Evolutionary conservation across 192 early-diverging fungal species (phyloP), one percentile per base, ranked within the genome.

Genomic region (Dissophora ornata): DNA sequence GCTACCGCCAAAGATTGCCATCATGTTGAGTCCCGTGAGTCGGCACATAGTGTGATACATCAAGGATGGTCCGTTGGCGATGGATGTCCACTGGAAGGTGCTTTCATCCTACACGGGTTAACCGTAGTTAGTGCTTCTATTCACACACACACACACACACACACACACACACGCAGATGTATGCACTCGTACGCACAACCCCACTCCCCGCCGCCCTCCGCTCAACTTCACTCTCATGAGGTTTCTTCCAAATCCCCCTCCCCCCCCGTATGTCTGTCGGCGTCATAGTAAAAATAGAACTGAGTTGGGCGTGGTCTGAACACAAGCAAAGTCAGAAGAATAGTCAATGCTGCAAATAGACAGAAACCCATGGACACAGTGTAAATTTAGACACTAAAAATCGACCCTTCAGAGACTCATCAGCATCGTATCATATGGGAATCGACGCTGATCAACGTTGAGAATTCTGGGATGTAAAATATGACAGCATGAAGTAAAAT

Each of bases 1-100:
- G 42, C 81, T 67, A 38, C 91, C 91, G 55, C 91, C 91, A 84
- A 91, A 93, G 29, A 86, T 71, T 7, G 86, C 73, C 47, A 91
- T 67, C 30, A 80, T 73, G 36, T 90, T 83, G 52, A 84, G 86
- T 2, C 57, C 84, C 59, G 77, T 69, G 71, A 85, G 79, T 79
- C 80, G 87, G 73, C 79, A 91, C 62, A 81, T 58, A 16, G 79
- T 81, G 45, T 84, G 87, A 66, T 74, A 86, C 79, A 73, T 84
- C 69, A 82, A 71, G 21, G 79, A 79, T 1, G 69, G 86, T 21
- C 79, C 87, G 59, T 90, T 90, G 70, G 85, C 86, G 9, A 81
- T 81, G 18, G 87, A 85, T 29, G 82, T 68, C 88, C 88, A 90
- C 21, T 69, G 66, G n/a, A 90, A 79, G 28, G 83, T 81, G 29